A percentile compares a stretch with the other conserved stretches of the same genome.
Conservation (phyloP, 2,329 filamentous ascomycete species). For the Neoascochyta sp. region DNA sequence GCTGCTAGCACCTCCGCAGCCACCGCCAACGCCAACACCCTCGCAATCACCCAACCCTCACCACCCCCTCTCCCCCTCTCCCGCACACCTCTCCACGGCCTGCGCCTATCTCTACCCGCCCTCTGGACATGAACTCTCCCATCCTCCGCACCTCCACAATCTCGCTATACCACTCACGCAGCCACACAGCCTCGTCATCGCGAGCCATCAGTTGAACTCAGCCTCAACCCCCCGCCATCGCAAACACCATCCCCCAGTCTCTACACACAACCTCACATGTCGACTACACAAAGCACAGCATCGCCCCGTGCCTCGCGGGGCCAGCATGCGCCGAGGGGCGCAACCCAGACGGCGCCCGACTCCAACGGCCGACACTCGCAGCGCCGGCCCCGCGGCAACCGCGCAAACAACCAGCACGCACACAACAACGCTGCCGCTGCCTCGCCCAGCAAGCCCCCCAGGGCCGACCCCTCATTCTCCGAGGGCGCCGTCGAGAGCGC, state of each 20-base stretch:
- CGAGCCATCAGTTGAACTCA: constrained; percentile 14
- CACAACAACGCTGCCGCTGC: constrained; percentile 14
- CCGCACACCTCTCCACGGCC: constrained; percentile 14
- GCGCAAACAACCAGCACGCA: constrained; percentile 26
- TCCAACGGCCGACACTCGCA: constrained; percentile 24
- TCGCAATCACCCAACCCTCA: constrained; percentile 7
- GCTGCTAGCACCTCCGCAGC: constrained; percentile 19
- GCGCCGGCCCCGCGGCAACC: constrained; percentile 32
- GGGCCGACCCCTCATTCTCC: constrained; percentile 13
- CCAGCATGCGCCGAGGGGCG: constrained; percentile 30
- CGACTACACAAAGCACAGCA: constrained; percentile 29
- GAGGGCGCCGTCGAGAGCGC: constrained; percentile 25
- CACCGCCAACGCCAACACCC: constrained; percentile 13
- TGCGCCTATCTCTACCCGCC: constrained; percentile 20
- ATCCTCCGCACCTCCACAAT: constrained; percentile 18
- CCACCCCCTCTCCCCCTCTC: constrained; percentile 9
- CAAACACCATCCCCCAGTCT: constrained; percentile 18
- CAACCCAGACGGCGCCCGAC: constrained; percentile 21
- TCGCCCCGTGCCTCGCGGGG: constrained; percentile 34
- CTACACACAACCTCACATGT: constrained; percentile 23
- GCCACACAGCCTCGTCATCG: constrained; percentile 20
- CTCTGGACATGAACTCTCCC: constrained; percentile 37
- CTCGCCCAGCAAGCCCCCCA: constrained; percentile 13
- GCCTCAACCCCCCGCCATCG: constrained; percentile 22
- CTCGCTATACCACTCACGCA: constrained; percentile 18